Evolutionary conservation across 805 yeast species (phyloP), one percentile per base, ranked within the genome.

Genomic region (Cyberlindnera suaveolens): DNA sequence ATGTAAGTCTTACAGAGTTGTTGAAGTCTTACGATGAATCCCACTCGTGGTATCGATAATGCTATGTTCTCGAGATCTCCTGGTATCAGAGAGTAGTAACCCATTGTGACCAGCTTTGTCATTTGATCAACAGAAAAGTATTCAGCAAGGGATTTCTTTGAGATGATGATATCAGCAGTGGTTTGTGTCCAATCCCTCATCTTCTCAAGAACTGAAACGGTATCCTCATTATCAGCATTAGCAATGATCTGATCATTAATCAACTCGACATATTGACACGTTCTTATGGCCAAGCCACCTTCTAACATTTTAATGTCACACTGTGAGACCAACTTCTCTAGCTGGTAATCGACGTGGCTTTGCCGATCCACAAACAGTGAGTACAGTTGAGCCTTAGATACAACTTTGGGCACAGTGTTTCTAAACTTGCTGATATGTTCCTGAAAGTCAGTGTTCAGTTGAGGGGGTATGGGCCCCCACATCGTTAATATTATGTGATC

Each of bases 31-130:
- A 77, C 56, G 38, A 63, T 68, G 2, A 72, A 67, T 0, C 83
- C 83, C 44, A 77, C 63, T 38, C 71, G 68, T 0, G 82, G 82
- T 20, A 69, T 64, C 7, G 77, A 60, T 3, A 78, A 50, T 17
- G 70, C 58, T 45, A 72, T 71, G 20, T 47, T 65, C 60, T 45
- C 64, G 56, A 6, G 57, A 43, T 71, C 65, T 46, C 64, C 69
- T 39, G 67, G 65, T 39, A 70, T 60, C 41, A 74, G 51, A 0
- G 79, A 70, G 6, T 75, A 51, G 38, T 64, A 69, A 1, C 80
- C 80, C 8, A 57, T 43, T 20, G 58, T 57, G 0, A 75, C 66
- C 39, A 78, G 54, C 1, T 18, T 27, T 1, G 66, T 51, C 2
- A 70, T 34, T 20, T 61, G 54, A 34, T 51, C 62, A 2, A 27